A percentile compares a stretch with the other conserved stretches of the same genome.
Evolutionary conservation across 176 grass and related monocot species (phyloP).

Genomic region (Oryza meridionalis): DNA sequence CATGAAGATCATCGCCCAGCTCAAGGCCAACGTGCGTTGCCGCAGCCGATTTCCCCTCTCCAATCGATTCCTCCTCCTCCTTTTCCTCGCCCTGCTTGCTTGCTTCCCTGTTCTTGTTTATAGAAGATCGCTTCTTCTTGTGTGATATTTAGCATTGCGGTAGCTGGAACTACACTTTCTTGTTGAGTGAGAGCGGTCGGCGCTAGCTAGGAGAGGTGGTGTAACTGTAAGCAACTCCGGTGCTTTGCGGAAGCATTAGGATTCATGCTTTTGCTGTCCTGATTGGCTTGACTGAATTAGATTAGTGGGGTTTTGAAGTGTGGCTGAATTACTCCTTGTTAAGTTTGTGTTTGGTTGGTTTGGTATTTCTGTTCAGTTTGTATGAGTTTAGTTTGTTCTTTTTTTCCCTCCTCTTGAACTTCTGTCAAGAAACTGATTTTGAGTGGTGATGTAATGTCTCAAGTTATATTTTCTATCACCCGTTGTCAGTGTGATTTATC

Average conservation of each 20-base stretch:
- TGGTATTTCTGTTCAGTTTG: background rate
- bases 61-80: background rate
- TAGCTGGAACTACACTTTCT: background rate
- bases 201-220: too few species aligned
- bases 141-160: background rate
- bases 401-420: background rate
- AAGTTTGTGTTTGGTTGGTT: background rate
- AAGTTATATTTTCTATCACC: background rate
- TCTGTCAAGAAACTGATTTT: background rate
- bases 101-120: background rate
- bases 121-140: background rate
- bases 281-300: background rate
- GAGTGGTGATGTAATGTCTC: background rate
- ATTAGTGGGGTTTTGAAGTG: background rate
- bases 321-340: background rate
- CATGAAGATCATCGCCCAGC: constrained; percentile 92
- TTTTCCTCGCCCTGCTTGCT: background rate
- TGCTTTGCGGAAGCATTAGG: background rate
- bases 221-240: background rate
- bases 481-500: background rate
- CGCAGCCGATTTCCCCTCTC: too few species aligned
- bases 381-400: background rate
- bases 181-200: too few species aligned
- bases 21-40: constrained; percentile 85
- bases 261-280: background rate